Percentiles rank a stretch among this genome's conserved stretches.
Evolutionary conservation across 164 flowering plant genomes (phyloP).

Genomic region (Amborella trichopoda): DNA sequence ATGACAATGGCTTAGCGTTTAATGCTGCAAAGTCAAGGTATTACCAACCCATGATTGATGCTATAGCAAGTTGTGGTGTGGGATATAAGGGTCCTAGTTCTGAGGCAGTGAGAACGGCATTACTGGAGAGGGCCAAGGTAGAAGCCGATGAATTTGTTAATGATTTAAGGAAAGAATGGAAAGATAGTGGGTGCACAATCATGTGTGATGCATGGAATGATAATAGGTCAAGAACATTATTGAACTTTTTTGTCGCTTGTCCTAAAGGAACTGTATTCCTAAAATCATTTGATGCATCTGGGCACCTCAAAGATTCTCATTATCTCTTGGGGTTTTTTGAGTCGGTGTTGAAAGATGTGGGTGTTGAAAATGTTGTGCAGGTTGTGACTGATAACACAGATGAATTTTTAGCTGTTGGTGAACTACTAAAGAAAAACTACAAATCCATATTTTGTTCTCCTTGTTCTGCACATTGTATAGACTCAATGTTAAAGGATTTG

Average conservation of each 20-base stretch:
- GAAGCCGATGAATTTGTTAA: neutral
- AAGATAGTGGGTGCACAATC: neutral
- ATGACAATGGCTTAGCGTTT: neutral
- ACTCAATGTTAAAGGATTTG: neutral
- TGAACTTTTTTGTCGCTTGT: neutral
- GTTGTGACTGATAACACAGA: neutral
- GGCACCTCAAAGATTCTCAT: neutral
- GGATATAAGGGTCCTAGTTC: neutral
- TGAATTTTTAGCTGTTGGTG: neutral
- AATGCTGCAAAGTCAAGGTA: neutral
- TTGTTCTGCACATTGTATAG: constrained; percentile 1
- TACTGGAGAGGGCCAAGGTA: neutral
- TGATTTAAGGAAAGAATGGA: neutral
- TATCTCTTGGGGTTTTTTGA: neutral
- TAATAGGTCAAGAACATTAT: neutral
- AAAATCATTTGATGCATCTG: constrained; percentile 1
- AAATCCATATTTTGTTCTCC: neutral
- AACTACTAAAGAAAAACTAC: neutral
- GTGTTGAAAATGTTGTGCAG: constrained; percentile 1
- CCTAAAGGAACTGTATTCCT: constrained; percentile 1
- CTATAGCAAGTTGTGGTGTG: constrained; percentile 1
- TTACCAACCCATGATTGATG: neutral
- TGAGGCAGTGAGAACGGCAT: neutral
- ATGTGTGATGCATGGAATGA: constrained; percentile 1
- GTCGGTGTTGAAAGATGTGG: neutral